Conservation (phyloP, 83 land plant genomes). For the Diphasiastrum complanatum region DNA sequence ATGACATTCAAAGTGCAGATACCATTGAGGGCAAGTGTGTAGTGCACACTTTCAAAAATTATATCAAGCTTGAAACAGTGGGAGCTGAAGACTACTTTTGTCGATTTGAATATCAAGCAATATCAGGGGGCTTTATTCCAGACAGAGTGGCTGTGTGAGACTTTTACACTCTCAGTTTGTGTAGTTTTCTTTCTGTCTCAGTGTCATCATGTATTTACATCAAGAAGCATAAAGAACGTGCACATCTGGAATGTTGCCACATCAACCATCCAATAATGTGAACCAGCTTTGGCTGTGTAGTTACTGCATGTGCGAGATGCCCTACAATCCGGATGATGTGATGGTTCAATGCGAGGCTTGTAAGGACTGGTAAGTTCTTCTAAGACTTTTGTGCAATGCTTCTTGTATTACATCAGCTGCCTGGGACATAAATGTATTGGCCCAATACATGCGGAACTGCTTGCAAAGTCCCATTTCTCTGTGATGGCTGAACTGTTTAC, state of each 20-base stretch:
- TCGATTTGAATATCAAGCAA: slow-evolving; percentile 10
- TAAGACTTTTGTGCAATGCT: too few relatives aligned
- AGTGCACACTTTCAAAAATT: slow-evolving; percentile 14
- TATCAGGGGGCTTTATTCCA: slow-evolving; percentile 5
- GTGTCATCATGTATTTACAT: background rate
- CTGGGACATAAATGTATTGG: too few relatives aligned
- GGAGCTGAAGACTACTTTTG: slow-evolving; percentile 12
- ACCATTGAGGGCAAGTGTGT: slow-evolving; percentile 16
- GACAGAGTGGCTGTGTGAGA: slow-evolving; percentile 16
- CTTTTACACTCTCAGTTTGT: background rate
- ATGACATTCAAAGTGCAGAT: slow-evolving; percentile 16
- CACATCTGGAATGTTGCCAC: background rate
- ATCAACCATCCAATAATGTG: background rate
- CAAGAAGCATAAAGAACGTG: background rate
- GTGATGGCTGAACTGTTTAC: too few relatives aligned
- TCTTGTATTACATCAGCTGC: too few relatives aligned
- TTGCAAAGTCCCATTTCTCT: too few relatives aligned
- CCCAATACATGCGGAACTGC: too few relatives aligned
- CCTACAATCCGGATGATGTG: slow-evolving; percentile 21
- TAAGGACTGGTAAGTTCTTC: slow-evolving; percentile 27
- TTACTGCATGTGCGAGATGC: slow-evolving; percentile 23
- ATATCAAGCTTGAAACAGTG: slow-evolving; percentile 10
- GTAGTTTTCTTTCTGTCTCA: background rate
- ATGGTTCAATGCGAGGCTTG: slow-evolving; percentile 24
- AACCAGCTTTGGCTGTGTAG: slow-evolving; percentile 8